These are phyloP conservation scores for Meyerozyma elateridarum DNA, from an alignment of 1,139 yeast genomes.

Conservation along the genomic window DNA sequence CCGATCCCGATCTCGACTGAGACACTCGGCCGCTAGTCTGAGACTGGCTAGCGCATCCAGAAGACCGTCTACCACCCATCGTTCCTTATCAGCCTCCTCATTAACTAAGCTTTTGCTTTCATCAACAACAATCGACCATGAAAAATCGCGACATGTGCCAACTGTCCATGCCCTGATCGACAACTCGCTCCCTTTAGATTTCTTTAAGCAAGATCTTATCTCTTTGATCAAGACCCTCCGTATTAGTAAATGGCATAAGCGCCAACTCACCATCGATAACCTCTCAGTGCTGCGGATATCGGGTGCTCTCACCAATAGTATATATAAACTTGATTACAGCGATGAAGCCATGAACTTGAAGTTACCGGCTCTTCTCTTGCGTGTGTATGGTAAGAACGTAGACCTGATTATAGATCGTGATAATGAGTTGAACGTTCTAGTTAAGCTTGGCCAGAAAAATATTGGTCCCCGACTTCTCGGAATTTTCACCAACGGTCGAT, in stretches of 20 bases:
- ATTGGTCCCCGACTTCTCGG: constrained; percentile 91
- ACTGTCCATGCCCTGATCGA: constrained; percentile 49
- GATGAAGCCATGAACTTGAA: constrained; percentile 22
- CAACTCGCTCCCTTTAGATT: constrained; percentile 72
- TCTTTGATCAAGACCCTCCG: constrained; percentile 58
- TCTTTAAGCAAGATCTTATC: constrained; percentile 78
- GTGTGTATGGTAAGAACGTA: constrained; percentile 91
- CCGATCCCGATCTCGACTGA: constrained; percentile 2
- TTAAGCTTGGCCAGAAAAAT: constrained; percentile 66
- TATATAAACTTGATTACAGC: constrained; percentile 58
- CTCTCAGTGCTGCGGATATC: constrained; percentile 58
- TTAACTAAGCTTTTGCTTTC: constrained; percentile 16
- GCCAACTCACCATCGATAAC: constrained; percentile 38
- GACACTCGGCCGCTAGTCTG: constrained; percentile 2
- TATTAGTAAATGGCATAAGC: constrained; percentile 74
- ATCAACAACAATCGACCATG: constrained; percentile 24
- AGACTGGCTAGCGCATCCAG: constrained; percentile 2
- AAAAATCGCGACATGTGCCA: constrained; percentile 30
- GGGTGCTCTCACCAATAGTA: constrained; percentile 92
- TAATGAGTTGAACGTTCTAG: constrained; percentile 66
- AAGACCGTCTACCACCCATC: constrained; percentile 2
- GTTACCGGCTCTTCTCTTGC: constrained; percentile 51
- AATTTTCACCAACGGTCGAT: constrained; percentile 83
- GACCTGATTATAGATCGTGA: constrained; percentile 85
- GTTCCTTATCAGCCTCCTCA: constrained; percentile 12